These are phyloP conservation scores for Mortierella antarctica DNA, from an alignment of 192 early-diverging fungal species.

Conservation along the genomic window DNA sequence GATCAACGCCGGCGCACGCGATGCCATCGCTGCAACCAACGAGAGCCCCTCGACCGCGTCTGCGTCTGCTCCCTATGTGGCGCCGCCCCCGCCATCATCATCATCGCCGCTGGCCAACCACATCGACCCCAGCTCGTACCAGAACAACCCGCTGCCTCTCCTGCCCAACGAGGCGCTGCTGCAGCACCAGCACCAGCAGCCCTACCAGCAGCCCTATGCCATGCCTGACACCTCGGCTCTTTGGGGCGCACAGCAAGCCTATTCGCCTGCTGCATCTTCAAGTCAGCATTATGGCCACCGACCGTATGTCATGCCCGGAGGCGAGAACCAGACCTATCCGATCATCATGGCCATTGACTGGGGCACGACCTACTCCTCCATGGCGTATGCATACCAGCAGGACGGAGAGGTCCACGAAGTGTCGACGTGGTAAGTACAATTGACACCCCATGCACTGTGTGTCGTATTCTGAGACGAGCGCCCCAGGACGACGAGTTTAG, in stretches of 20 bases:
- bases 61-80: slow-evolving; percentile 21
- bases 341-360: slow-evolving; percentile 56
- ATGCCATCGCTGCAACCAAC: not conserved
- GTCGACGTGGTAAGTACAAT: slow-evolving; percentile 41
- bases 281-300: slow-evolving; percentile 33
- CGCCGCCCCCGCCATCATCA: slow-evolving; percentile 32
- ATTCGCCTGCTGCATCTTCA: slow-evolving; percentile 9
- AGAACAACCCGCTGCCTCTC: not conserved
- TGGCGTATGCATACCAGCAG: slow-evolving; percentile 63
- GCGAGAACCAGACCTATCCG: slow-evolving; percentile 41
- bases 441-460: not conserved
- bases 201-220: slow-evolving; percentile 7
- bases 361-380: slow-evolving; percentile 66
- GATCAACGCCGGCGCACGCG: not conserved
- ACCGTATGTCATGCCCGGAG: slow-evolving; percentile 27
- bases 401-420: slow-evolving; percentile 63
- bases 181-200: not conserved
- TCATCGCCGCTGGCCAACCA: slow-evolving; percentile 2
- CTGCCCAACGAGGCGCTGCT: not conserved
- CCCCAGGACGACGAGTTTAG: no score
- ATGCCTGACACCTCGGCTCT: not conserved
- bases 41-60: slow-evolving; percentile 1
- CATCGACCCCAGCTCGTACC: not conserved
- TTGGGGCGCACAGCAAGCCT: slow-evolving; percentile 12
- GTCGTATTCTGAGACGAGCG: not conserved